These are phyloP conservation scores for Penstemon eatonii DNA, from an alignment of 257 asterid species.

Conservation along the genomic window DNA sequence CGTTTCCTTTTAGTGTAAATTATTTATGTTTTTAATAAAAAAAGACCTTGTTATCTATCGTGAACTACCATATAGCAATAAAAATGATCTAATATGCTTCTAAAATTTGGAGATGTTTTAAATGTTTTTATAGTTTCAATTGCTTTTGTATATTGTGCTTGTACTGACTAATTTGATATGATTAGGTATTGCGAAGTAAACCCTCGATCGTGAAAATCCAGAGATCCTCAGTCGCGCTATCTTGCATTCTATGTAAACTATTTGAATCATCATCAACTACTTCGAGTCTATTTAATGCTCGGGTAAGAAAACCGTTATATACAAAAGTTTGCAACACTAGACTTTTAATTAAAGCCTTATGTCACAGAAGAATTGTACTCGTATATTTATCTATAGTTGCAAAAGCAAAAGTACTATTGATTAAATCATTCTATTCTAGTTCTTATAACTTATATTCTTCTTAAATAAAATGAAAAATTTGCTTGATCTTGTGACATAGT, in stretches of 20 bases:
- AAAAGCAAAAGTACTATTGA: not conserved
- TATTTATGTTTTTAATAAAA: not conserved
- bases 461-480: too few relatives aligned
- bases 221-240: constrained; percentile 50
- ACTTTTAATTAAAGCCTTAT: too few relatives aligned
- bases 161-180: constrained; percentile 17
- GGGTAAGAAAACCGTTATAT: constrained; percentile 42
- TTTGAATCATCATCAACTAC: constrained; percentile 47
- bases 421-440: constrained; percentile 13
- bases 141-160: constrained; percentile 12
- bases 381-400: too few relatives aligned
- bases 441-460: constrained; percentile 9
- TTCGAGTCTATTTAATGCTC: constrained; percentile 45
- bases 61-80: not conserved
- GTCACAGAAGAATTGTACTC: too few relatives aligned
- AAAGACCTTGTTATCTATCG: not conserved
- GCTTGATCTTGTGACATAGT: too few relatives aligned
- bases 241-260: constrained; percentile 44
- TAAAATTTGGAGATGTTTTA: constrained; percentile 7
- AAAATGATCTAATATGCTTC: not conserved
- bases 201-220: constrained; percentile 64
- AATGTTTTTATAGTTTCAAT: constrained; percentile 11
- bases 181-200: constrained; percentile 71
- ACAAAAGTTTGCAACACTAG: too few relatives aligned
- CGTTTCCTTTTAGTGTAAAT: constrained; percentile 1